Evolutionary conservation across 805 yeast genomes (phyloP), one percentile per base, ranked within the genome.

Genomic region (Ogataea neopini): DNA sequence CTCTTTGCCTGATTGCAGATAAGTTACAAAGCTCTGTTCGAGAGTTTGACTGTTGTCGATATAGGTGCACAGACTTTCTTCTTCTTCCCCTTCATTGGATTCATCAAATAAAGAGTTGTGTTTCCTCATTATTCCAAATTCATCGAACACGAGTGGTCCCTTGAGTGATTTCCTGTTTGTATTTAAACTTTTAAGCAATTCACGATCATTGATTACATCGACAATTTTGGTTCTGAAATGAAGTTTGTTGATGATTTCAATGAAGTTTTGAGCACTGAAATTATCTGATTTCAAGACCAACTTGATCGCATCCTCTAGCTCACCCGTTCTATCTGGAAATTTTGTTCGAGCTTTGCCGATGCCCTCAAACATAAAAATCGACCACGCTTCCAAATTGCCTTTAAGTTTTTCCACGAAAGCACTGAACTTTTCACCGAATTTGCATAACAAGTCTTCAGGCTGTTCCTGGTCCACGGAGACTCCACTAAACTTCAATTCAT

Each of bases 121-220:
- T 17, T 45, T 38, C 39, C 56, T 51, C 4, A 55, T 51, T 4
- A 33, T n/a, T 9, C 53, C 58, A 30, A 58, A 47, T 2, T 35
- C 51, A 7, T 44, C 46, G 39, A 48, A 44, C 3, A 13, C 46
- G 6, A 30, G 9, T 7, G 32, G 13, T 6, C 29, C 40, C 10
- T 43, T 17, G 6, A n/a, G 17, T 30, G 40, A 18, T 35, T 35
- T 8, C 8, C 25, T 20, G 4, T n/a, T 35, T 6, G 10, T 17
- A 32, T 7, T 34, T 4, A 36, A 3, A 11, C 8, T 11, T 38
- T 7, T 38, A 11, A 38, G 2, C 20, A 38, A 25, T 6, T 38
- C 32, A 4, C 41, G 41, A n/a, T 38, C 32, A 30, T 38, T 38
- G 19, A 38, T 38, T n/a, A n/a, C 15, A 14, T 22, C 17, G 6